Evolutionary conservation across 1,284 basidiomycete genomes (phyloP).

Genomic region (Fomitopsis betulina): DNA sequence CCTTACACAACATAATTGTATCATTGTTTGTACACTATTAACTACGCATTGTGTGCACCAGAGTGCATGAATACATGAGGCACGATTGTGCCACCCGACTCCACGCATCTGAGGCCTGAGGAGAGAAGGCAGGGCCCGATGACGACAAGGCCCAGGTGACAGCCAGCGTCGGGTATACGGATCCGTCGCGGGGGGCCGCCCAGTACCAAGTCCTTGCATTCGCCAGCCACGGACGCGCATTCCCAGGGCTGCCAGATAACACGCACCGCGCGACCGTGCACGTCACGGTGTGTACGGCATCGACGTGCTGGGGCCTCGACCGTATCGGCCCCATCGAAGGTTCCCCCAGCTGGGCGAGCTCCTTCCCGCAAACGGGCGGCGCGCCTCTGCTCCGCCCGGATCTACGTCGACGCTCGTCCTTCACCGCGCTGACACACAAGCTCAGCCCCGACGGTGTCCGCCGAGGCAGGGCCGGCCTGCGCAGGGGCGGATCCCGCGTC

Average conservation of each 20-base stretch:
- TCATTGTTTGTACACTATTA: not conserved
- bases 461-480: not conserved
- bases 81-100: too few relatives aligned
- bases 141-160: not conserved
- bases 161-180: not conserved
- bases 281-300: not conserved
- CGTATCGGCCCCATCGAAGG: not conserved
- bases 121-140: not conserved
- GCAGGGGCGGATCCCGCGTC: not conserved
- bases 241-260: not conserved
- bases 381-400: not conserved
- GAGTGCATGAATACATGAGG: too few relatives aligned
- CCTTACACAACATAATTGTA: not conserved
- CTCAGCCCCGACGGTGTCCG: not conserved
- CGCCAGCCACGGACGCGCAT: not conserved
- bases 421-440: not conserved
- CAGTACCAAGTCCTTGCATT: not conserved
- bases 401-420: not conserved
- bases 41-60: not conserved
- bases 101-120: too few relatives aligned
- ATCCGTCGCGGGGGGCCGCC: not conserved
- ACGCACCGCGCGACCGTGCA: not conserved
- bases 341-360: not conserved
- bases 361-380: not conserved
- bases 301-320: not conserved